Base-by-base conservation (phyloP, 148 eudicot species). In the Hydrangea macrophylla region DNA sequence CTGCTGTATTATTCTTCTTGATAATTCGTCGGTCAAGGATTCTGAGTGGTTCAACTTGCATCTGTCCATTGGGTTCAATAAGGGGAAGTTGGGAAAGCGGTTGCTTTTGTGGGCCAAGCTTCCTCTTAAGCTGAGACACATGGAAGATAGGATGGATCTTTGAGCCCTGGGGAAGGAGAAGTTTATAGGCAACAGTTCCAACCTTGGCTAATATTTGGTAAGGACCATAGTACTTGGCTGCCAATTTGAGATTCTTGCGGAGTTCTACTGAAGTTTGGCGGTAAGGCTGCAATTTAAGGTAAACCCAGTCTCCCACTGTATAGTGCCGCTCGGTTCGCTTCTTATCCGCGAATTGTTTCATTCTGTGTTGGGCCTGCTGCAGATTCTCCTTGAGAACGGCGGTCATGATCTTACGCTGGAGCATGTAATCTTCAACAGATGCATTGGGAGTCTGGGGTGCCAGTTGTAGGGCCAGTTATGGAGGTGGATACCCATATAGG, bases 181-280 rank as follows among this genome's bases (percentile, higher is more conserved):
- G 24, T 11, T 9, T 18, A 45, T 20, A 36, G 10, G 18, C 37
- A 12, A 39, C 51, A 17, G 33, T 8, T 22, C 66, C 66, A 13
- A 62, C 25, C 20, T 24, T 62, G 33, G 30, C 50, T 5, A 62
- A 15, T 18, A 62, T 4, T 25, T 62, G 48, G 26, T 35, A 62
- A 6, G 66, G 66, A 7, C 66, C 51, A 62, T 36, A 62, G 51
- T 37, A 62, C 51, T 28, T 18, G 5, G 37, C 23, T 62, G 66
- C 9, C 20, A 62, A 39, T 26, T 62, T 62, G 0, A 35, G 1
- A 25, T 36, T 39, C 37, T 39, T 62, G n/a, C 1, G 2, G 25
- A 6, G 30, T 2, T 31, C 12, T 11, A 62, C 50, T 17, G 66
- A 30, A 0, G 37, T 36, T 15, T 62, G 66, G 3, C 26, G 13